These are phyloP conservation scores for Leccinum sublutescens DNA, from an alignment of 768 basidiomycete species.

Conservation along the genomic window DNA sequence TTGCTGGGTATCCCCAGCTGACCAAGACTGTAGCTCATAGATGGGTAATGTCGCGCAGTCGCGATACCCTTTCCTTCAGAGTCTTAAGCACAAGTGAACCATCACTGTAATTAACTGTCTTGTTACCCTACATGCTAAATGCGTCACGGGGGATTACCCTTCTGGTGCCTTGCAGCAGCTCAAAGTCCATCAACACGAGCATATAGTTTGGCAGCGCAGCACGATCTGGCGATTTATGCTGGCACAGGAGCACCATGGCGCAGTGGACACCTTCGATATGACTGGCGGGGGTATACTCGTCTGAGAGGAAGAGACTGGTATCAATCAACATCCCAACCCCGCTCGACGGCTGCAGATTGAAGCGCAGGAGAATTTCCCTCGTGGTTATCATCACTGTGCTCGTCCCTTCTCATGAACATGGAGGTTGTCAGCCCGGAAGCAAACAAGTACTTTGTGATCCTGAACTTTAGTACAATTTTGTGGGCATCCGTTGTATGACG, in stretches of 20 bases:
- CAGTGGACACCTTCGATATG: slow-evolving; percentile 33
- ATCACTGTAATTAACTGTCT: slow-evolving; percentile 57
- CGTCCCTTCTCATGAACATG: slow-evolving; percentile 53
- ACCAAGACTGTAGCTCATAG: slow-evolving; percentile 46
- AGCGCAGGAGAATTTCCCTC: slow-evolving; percentile 58
- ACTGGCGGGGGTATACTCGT: slow-evolving; percentile 43
- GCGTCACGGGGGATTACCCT: slow-evolving; percentile 74
- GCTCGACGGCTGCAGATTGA: slow-evolving; percentile 63
- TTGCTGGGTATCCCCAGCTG: not conserved
- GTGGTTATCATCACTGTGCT: slow-evolving; percentile 55
- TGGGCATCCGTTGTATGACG: slow-evolving; percentile 72
- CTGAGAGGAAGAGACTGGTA: slow-evolving; percentile 35
- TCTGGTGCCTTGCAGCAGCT: slow-evolving; percentile 78
- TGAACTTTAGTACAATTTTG: slow-evolving; percentile 85
- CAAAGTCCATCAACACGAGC: slow-evolving; percentile 77
- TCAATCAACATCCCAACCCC: slow-evolving; percentile 55
- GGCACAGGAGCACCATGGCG: slow-evolving; percentile 68
- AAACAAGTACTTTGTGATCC: slow-evolving; percentile 86
- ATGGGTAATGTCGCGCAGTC: not conserved
- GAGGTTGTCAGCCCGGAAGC: slow-evolving; percentile 63
- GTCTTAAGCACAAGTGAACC: slow-evolving; percentile 56
- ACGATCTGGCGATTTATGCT: slow-evolving; percentile 97
- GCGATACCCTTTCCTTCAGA: slow-evolving; percentile 59
- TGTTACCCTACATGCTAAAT: slow-evolving; percentile 76
- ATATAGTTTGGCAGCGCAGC: slow-evolving; percentile 96